Evolutionary conservation across 2,329 filamentous ascomycete species (phyloP).

Genomic region (Cryphonectria radicalis): DNA sequence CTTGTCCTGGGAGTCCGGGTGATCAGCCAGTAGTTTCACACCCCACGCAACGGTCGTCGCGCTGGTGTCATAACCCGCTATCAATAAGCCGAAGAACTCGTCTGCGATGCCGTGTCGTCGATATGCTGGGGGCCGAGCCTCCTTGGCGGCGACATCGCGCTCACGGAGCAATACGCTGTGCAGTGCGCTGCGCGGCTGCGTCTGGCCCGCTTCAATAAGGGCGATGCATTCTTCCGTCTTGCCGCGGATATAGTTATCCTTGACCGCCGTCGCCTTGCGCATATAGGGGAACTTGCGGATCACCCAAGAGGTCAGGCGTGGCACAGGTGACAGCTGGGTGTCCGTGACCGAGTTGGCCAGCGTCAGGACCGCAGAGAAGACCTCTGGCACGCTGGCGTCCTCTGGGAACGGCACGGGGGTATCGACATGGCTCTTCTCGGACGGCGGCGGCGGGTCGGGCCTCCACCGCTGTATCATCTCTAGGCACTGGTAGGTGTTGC

Average conservation of each 20-base stretch:
- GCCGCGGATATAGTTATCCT: slow-evolving; percentile 36
- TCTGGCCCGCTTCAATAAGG: slow-evolving; percentile 32
- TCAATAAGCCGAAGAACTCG: slow-evolving; percentile 39
- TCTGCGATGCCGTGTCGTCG: slow-evolving; percentile 34
- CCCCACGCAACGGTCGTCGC: slow-evolving; percentile 37
- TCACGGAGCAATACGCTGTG: slow-evolving; percentile 42
- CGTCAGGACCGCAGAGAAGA: slow-evolving; percentile 36
- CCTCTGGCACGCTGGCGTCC: slow-evolving; percentile 31
- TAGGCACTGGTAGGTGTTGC: slow-evolving; percentile 34
- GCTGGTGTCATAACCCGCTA: slow-evolving; percentile 41
- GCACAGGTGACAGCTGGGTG: slow-evolving; percentile 38
- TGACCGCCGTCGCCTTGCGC: slow-evolving; percentile 37
- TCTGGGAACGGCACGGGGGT: slow-evolving; percentile 35
- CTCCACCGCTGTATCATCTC: slow-evolving; percentile 28
- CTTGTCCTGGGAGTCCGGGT: slow-evolving; percentile 32
- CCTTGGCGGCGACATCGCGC: slow-evolving; percentile 35
- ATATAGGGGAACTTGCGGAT: slow-evolving; percentile 37
- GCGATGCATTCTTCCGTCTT: slow-evolving; percentile 33
- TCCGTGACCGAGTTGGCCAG: slow-evolving; percentile 37
- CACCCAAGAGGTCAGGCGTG: slow-evolving; percentile 38
- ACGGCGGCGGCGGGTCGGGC: neutral
- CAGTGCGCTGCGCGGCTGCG: slow-evolving; percentile 36
- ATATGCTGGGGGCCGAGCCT: slow-evolving; percentile 34
- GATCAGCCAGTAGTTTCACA: slow-evolving; percentile 35
- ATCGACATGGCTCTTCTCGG: slow-evolving; percentile 17